Evolutionary conservation across 345 rosid genomes (phyloP), one percentile per base, ranked within the genome.

Genomic region (Chamaenerion angustifolium): DNA sequence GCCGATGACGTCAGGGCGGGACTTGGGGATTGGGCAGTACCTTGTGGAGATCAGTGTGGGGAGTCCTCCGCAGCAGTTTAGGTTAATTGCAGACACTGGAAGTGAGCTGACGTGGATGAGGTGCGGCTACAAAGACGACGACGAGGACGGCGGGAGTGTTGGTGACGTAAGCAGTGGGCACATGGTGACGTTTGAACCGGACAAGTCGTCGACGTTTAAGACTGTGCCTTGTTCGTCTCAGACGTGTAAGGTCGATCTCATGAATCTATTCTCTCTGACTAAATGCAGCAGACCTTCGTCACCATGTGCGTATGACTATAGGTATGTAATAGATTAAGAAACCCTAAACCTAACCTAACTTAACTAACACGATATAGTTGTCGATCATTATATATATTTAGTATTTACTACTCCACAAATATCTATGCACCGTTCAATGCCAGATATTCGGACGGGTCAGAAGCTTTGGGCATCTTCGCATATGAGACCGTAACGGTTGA

Each of bases 281-380:
- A 23, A 49, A 40, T 82, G 89, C 46, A 81, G 81, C 27, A 57
- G 59, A 11, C 79, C 85, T 25, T 45, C 56, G 0, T 42, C 68
- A 37, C 86, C 86, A 2, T 79, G 92, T 51, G 60, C 81, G 35
- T 82, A 71, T 23, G 80, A 79, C 54, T 79, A 69, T 71, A 76
- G 81, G 89, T 78, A 67, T 6, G 18, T 10, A 48, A 13, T 37
- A 10, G n/a, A 16, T 43, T 54, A 23, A 23, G 2, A 23, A 31
- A 31, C 8, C 10, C 37, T 31, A 31, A 31, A 31, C 25, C 37
- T 31, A 31, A 31, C 3, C 25, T 21, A 21, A 21, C 25, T 2
- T 21, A 31, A 1, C 37, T 31, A 31, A 31, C 37, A 5, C 8
- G 37, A 31, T 31, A 31, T 31, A 7, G 37, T 21, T 21, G 25